These are phyloP conservation scores for Leucosporidium creatinivorum DNA, from an alignment of 768 basidiomycete genomes.

Conservation along the genomic window DNA sequence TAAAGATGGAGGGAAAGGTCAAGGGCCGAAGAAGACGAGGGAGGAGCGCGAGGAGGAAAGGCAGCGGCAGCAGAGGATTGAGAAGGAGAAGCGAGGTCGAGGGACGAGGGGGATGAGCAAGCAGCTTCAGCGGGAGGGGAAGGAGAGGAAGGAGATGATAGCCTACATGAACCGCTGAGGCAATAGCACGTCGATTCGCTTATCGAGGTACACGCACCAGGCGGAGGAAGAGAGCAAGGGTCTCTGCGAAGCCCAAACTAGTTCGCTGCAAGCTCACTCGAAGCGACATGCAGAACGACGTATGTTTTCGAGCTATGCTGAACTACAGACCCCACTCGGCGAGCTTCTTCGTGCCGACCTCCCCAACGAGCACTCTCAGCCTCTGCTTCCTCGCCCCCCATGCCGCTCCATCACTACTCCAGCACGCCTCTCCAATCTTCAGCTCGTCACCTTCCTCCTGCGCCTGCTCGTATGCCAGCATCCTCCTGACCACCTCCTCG, in stretches of 20 bases:
- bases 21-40: not conserved
- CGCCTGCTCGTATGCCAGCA: slow-evolving; percentile 56
- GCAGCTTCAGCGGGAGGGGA: slow-evolving; percentile 4
- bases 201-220: too few species aligned
- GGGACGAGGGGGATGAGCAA: slow-evolving; percentile 5
- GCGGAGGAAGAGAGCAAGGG: too few species aligned
- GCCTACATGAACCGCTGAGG: slow-evolving; percentile 51
- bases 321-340: too few species aligned
- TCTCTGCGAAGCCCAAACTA: too few species aligned
- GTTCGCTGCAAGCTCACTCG: too few species aligned
- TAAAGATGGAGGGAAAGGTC: not conserved
- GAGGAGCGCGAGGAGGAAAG: slow-evolving; percentile 1
- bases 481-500: slow-evolving; percentile 48
- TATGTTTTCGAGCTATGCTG: too few species aligned
- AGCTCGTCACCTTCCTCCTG: slow-evolving; percentile 41
- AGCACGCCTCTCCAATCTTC: slow-evolving; percentile 52
- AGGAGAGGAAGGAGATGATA: slow-evolving; percentile 57
- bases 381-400: slow-evolving; percentile 39
- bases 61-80: slow-evolving; percentile 59
- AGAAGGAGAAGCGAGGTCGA: slow-evolving; percentile 51
- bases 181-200: too few species aligned
- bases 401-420: too few species aligned
- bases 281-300: too few species aligned
- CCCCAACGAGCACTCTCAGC: too few species aligned
- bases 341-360: too few species aligned